phyloP scores from a whole-genome alignment of 163 green algal species.

The Scenedesmus sp. region DNA sequence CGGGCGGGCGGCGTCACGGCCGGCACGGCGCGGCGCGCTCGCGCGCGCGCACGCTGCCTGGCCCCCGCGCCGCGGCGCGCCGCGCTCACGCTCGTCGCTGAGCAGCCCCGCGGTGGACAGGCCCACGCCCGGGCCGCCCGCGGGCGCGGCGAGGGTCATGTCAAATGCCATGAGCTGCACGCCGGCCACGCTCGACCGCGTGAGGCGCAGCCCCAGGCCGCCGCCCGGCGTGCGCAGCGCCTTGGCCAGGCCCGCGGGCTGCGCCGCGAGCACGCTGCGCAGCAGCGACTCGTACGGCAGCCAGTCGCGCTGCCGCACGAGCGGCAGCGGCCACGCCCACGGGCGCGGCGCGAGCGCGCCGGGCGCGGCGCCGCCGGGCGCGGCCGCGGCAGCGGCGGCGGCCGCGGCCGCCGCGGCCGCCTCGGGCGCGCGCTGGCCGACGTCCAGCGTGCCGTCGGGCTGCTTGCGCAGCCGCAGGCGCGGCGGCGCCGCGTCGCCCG shows the following conservation, averaged over 20 bases:
- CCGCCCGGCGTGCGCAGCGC: slow-evolving; percentile 17
- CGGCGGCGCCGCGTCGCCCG: neutral
- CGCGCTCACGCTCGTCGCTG: slow-evolving; percentile 3
- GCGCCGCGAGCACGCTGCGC: slow-evolving; percentile 4
- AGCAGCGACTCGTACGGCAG: slow-evolving; percentile 39
- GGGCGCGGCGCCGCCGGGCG: slow-evolving; percentile 10
- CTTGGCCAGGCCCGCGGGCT: slow-evolving; percentile 23
- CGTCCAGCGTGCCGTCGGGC: slow-evolving; percentile 45
- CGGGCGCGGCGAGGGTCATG: slow-evolving; percentile 28
- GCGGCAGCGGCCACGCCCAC: slow-evolving; percentile 38
- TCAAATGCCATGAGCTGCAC: slow-evolving; percentile 41
- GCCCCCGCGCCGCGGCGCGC: no score
- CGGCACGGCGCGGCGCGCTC: neutral
- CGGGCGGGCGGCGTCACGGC: neutral
- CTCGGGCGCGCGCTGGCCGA: slow-evolving; percentile 18
- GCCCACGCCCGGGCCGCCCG: neutral
- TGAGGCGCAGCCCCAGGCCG: slow-evolving; percentile 34
- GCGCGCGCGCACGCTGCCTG: neutral
- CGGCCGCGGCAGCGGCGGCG: slow-evolving; percentile 7
- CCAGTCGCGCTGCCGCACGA: slow-evolving; percentile 15
- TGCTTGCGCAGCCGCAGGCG: slow-evolving; percentile 44
- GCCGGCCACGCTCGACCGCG: slow-evolving; percentile 32
- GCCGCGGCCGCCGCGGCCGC: slow-evolving; percentile 26
- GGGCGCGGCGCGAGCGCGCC: neutral
- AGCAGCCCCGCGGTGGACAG: slow-evolving; percentile 1